phyloP scores from a whole-genome alignment of 345 rosid species.

The Abelmoschus esculentus region DNA sequence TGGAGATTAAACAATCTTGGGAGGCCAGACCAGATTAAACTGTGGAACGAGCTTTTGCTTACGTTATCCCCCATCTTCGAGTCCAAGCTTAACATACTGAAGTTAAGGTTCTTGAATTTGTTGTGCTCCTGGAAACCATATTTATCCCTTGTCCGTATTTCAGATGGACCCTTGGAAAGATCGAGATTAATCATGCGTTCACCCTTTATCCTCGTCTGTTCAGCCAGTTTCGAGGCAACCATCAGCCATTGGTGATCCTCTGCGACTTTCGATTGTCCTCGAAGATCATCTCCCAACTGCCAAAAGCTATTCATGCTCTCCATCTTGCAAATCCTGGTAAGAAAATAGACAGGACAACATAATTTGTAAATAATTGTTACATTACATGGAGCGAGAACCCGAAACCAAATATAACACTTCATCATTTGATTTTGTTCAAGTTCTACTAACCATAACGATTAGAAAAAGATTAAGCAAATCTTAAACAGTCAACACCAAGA shows the following conservation, averaged over 20 bases:
- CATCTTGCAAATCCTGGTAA: slow-evolving; percentile 33
- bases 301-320: slow-evolving; percentile 67
- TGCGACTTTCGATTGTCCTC: slow-evolving; percentile 74
- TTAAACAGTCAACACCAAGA: neutral
- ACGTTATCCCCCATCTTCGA: slow-evolving; percentile 44
- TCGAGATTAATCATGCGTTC: slow-evolving; percentile 88
- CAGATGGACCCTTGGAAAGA: slow-evolving; percentile 61
- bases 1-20: neutral
- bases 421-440: neutral
- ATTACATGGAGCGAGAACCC: neutral
- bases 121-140: slow-evolving; percentile 75
- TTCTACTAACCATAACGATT: neutral
- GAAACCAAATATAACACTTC: neutral
- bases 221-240: slow-evolving; percentile 85
- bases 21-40: no score
- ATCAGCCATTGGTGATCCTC: slow-evolving; percentile 87
- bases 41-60: slow-evolving; percentile 50
- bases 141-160: slow-evolving; percentile 55
- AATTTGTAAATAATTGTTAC: neutral
- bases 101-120: slow-evolving; percentile 58
- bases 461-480: neutral
- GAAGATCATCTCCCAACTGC: slow-evolving; percentile 93
- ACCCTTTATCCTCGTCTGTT: slow-evolving; percentile 70
- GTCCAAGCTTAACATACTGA: slow-evolving; percentile 77
- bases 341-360: neutral